phyloP scores from a whole-genome alignment of 306 rosid species.

The Senna siamea region DNA sequence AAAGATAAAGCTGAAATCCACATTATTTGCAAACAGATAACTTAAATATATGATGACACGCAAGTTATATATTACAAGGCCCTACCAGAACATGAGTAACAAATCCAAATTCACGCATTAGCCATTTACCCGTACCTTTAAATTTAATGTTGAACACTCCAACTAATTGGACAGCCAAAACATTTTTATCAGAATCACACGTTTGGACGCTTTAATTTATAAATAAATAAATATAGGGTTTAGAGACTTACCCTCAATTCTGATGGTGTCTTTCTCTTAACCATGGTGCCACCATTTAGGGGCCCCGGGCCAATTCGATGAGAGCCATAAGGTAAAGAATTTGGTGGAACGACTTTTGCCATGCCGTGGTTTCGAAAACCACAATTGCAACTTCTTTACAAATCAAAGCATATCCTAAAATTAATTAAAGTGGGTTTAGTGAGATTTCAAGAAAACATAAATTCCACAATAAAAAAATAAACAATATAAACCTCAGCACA shows the following conservation, averaged over 20 bases:
- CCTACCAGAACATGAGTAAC: too few species aligned
- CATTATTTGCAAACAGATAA: background rate
- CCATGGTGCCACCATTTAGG: conserved; percentile 42
- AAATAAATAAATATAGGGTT: background rate
- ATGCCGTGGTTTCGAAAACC: conserved; percentile 31
- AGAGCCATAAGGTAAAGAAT: conserved; percentile 52
- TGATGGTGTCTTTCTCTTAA: conserved; percentile 71
- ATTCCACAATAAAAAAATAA: background rate
- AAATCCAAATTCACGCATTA: background rate
- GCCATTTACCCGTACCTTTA: background rate
- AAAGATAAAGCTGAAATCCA: background rate
- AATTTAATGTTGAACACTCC: background rate
- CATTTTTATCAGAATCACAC: background rate
- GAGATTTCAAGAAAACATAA: conserved; percentile 6
- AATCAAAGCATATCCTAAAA: conserved; percentile 33
- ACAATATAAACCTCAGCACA: background rate
- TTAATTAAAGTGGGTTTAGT: background rate
- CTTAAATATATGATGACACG: background rate
- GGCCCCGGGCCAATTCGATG: conserved; percentile 48
- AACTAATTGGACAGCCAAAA: background rate
- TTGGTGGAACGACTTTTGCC: conserved; percentile 58
- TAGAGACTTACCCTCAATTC: conserved; percentile 46
- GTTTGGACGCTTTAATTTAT: background rate
- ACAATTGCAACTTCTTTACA: background rate
- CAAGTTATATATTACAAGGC: too few species aligned